Base-by-base conservation (phyloP, 1,284 basidiomycete genomes). In the Tilletia horrida region DNA sequence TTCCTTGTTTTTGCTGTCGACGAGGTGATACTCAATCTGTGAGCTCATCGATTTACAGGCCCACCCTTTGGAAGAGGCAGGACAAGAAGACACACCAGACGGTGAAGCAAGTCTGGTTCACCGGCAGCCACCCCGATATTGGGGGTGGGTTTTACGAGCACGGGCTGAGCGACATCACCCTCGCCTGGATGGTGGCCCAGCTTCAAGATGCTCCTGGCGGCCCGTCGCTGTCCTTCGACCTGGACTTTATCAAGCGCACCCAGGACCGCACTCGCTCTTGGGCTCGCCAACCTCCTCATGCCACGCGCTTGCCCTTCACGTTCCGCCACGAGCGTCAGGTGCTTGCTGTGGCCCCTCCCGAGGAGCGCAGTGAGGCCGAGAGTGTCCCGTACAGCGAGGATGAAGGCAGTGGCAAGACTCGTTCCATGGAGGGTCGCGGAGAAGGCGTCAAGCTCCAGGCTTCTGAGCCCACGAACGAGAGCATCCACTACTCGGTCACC, bases 91-190 rank as follows among this genome's bases (percentile, higher is more conserved):
- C 29, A 7, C 31, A 35, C 2, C 80, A 81, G 67, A 65, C 68
- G 9, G 61, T 81, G 29, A 73, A 77, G 65, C 80, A 81, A 64
- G 65, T 66, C 7, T 81, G 80, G 80, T 81, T 81, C 67, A 66
- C 74, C 18, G 80, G 80, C 27, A 70, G 69, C 0, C 80, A 81
- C 48, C 71, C 75, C 4, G 78, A 81, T 66, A 69, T 72, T 4
- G 80, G 80, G 4, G 79, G 80, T 4, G 77, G 78, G 21, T 72
- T 71, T 40, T 62, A 69, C 63, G 67, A 71, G 23, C 80, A 81
- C 63, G 80, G 80, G 1, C 67, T 81, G 1, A 68, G 71, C 18
- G 76, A 81, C 50, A 48, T 81, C 16, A 59, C 76, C 1, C 70
- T 81, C 6, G 69, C 76, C 63, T 81, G 79, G 79, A 76, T 81